phyloP scores from a whole-genome alignment of 148 eudicot species.

The Spergularia marina region DNA sequence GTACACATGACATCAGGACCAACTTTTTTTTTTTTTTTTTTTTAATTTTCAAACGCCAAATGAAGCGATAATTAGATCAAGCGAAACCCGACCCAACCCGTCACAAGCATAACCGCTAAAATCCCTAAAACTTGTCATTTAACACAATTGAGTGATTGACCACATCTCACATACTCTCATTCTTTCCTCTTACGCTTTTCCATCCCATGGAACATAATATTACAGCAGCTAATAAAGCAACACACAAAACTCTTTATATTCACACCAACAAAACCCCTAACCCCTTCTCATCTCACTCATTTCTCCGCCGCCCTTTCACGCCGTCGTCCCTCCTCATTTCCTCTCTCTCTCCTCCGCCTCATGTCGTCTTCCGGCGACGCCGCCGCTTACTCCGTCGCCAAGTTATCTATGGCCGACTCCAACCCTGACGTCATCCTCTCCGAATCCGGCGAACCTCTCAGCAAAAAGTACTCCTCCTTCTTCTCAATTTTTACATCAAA shows the following conservation, averaged over 20 bases:
- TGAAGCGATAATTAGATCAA: too few relatives aligned
- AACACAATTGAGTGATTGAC: too few relatives aligned
- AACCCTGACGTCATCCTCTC: constrained; percentile 11
- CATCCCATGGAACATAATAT: not conserved
- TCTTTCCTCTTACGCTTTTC: too few relatives aligned
- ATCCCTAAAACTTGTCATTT: too few relatives aligned
- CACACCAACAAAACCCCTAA: constrained; percentile 14
- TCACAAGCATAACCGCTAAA: too few relatives aligned
- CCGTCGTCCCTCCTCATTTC: not conserved
- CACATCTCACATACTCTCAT: too few relatives aligned
- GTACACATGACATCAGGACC: too few relatives aligned
- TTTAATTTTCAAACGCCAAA: too few relatives aligned
- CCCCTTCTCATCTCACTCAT: not conserved
- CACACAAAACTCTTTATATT: not conserved
- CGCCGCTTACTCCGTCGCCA: constrained; percentile 21
- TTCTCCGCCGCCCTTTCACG: not conserved
- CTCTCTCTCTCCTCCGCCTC: not conserved
- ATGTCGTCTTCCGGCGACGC: constrained; percentile 31
- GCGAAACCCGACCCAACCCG: too few relatives aligned
- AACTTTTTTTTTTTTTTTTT: too few relatives aligned
- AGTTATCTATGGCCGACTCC: constrained; percentile 12
- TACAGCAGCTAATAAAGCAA: not conserved
- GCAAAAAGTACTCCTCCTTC: constrained; percentile 37
- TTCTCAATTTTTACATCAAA: not conserved
- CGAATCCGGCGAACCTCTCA: constrained; percentile 29